Percentiles rank a stretch among this genome's conserved stretches.
phyloP scores from a whole-genome alignment of 208 protist species.

The Dictyostelium gargantuum region DNA sequence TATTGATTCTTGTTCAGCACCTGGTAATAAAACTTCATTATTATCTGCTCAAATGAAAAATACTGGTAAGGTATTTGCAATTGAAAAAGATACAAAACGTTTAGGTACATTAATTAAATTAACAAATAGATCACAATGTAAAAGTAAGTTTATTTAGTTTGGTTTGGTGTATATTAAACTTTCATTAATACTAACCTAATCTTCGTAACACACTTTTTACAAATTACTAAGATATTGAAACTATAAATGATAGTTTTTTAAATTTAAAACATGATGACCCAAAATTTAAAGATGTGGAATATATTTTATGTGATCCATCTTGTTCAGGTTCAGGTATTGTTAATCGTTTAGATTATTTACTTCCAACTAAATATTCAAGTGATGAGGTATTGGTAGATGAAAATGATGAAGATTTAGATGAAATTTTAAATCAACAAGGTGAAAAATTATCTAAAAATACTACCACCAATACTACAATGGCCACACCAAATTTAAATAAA shows the following conservation, averaged over 20 bases:
- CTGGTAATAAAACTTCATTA: slow-evolving; percentile 86
- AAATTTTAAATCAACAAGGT: neutral
- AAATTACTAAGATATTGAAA: slow-evolving; percentile 49
- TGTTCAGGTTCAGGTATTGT: slow-evolving; percentile 84
- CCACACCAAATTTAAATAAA: neutral
- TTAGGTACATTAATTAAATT: slow-evolving; percentile 38
- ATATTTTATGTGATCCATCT: slow-evolving; percentile 82
- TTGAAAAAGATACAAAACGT: slow-evolving; percentile 64
- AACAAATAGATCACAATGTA: slow-evolving; percentile 52
- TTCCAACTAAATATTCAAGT: neutral
- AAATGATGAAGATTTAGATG: slow-evolving; percentile 26
- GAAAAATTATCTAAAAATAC: neutral
- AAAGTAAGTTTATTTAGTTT: slow-evolving; percentile 29
- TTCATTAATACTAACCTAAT: too few species aligned
- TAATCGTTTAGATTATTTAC: slow-evolving; percentile 68
- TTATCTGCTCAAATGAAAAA: slow-evolving; percentile 73
- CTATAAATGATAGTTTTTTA: slow-evolving; percentile 64
- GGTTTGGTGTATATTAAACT: too few species aligned
- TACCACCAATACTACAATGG: neutral
- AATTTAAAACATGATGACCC: slow-evolving; percentile 41
- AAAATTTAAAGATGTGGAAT: slow-evolving; percentile 64
- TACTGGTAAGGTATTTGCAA: slow-evolving; percentile 52
- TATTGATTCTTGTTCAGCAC: slow-evolving; percentile 87
- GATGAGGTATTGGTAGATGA: neutral
- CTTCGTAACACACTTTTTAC: too few species aligned